Evolutionary conservation across 208 protist genomes (phyloP).

Genomic region (Herpetomonas samuelpessoai): DNA sequence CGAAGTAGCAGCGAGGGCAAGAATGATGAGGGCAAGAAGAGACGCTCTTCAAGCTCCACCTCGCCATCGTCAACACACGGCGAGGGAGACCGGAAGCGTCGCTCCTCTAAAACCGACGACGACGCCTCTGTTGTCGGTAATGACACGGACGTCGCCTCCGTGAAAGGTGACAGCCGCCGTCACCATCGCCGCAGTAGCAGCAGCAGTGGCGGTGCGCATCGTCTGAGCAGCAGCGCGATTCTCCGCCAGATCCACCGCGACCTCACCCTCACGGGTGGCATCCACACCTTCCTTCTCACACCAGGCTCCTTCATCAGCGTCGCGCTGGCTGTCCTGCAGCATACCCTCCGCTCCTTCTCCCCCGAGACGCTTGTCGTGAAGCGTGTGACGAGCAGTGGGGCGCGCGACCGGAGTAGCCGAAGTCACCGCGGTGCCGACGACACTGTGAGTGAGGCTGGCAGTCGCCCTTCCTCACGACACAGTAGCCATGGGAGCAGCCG

Average conservation of each 20-base stretch:
- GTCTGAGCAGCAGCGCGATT: not conserved
- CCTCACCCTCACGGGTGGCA: not conserved
- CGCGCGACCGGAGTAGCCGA: not conserved
- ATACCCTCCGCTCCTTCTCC: not conserved
- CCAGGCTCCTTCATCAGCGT: not conserved
- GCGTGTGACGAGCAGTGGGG: not conserved
- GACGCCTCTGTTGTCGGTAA: too few species aligned
- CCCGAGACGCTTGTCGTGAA: not conserved
- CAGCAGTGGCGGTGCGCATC: too few species aligned
- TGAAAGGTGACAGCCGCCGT: too few species aligned
- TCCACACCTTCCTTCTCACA: not conserved
- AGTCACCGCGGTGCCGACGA: not conserved
- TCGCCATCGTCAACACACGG: too few species aligned
- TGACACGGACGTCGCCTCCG: too few species aligned
- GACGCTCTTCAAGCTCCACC: too few species aligned
- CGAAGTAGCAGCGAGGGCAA: too few species aligned
- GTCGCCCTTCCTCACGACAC: not conserved
- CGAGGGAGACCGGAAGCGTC: too few species aligned
- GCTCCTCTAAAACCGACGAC: too few species aligned
- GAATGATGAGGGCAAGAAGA: too few species aligned
- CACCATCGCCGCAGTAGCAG: too few species aligned
- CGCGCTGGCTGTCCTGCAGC: not conserved
- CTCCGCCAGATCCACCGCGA: not conserved
- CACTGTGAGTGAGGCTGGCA: not conserved
- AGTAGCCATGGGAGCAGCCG: not conserved